Conservation (phyloP, 1,284 basidiomycete species). For the Melampsora larici-populina region DNA sequence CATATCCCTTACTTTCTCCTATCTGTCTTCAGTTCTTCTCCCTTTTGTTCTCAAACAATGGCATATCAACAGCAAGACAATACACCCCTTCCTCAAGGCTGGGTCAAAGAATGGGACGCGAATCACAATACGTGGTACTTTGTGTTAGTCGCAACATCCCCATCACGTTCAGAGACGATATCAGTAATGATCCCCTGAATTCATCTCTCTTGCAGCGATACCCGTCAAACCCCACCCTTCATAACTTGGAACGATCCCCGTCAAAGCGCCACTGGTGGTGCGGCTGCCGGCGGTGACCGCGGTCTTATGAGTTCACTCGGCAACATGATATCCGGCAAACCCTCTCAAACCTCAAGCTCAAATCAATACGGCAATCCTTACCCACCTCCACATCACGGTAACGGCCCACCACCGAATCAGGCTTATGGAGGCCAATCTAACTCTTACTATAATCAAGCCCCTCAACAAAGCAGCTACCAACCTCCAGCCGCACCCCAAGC, state of each 20-base stretch:
- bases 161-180: not conserved
- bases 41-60: no score
- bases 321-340: conserved; percentile 19
- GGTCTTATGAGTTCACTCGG: conserved; percentile 21
- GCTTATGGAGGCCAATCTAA: not conserved
- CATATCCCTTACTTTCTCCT: no score
- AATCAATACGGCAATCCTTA: conserved; percentile 2
- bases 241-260: conserved; percentile 27
- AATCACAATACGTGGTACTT: conserved; percentile 36
- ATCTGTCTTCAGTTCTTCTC: no score
- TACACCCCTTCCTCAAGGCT: conserved; percentile 9
- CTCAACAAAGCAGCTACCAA: not conserved
- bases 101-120: conserved; percentile 35
- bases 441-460: conserved; percentile 12
- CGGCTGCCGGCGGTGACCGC: conserved; percentile 3
- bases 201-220: not conserved
- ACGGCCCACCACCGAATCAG: not conserved
- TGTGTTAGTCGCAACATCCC: conserved; percentile 4
- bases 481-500: not conserved
- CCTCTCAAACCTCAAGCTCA: not conserved
- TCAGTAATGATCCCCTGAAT: not conserved
- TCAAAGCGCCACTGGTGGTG: not conserved
- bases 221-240: conserved; percentile 25
- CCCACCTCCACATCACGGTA: not conserved
- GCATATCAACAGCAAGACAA: not conserved